Evolutionary conservation across 805 yeast species (phyloP), one percentile per base, ranked within the genome.

Genomic region (Schwanniomyces polymorphus): DNA sequence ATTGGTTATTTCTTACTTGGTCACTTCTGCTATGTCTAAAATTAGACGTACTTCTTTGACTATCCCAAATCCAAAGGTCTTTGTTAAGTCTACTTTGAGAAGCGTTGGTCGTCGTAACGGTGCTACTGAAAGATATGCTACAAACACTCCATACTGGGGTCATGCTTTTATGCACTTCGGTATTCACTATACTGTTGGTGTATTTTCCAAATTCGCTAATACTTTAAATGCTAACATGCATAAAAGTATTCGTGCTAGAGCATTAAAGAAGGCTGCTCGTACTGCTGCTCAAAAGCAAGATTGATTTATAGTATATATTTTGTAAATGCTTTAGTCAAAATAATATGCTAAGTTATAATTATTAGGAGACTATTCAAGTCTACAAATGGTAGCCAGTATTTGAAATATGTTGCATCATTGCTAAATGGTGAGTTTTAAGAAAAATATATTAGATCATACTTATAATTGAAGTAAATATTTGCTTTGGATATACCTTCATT

Each of bases 1-100:
- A 68, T 72, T 90, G 38, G 84, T 88, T 27, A 66, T 91, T 39
- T 88, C 97, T 8, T 94, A 94, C 68, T 76, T 94, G 57, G 98
- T 94, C 35, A 86, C 97, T 5, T 87, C 97, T 28, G 88, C 96
- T 51, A 91, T 94, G 97, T 91, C 97, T 39, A 94, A 94, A 76
- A 82, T 94, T 60, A 85, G 85, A 69, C 83, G 86, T 60, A 63
- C 94, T 9, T 85, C 95, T 18, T 64, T 76, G 29, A 57, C 83
- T 57, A 88, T 91, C 59, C 99, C 99, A 50, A 84, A 73, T 59
- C 96, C 98, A 46, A 80, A 81, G 63, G 63, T 63, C 23, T 94
- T 94, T 67, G 99, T 94, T 38, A 64, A 71, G n/a, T 70, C 94
- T 16, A 78, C 88, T 6, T 77, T 94, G 58, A 70, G 70, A 40